Evolutionary conservation across 805 yeast species (phyloP), one percentile per base, ranked within the genome.

Genomic region (Pichia rugopelliculosa): DNA sequence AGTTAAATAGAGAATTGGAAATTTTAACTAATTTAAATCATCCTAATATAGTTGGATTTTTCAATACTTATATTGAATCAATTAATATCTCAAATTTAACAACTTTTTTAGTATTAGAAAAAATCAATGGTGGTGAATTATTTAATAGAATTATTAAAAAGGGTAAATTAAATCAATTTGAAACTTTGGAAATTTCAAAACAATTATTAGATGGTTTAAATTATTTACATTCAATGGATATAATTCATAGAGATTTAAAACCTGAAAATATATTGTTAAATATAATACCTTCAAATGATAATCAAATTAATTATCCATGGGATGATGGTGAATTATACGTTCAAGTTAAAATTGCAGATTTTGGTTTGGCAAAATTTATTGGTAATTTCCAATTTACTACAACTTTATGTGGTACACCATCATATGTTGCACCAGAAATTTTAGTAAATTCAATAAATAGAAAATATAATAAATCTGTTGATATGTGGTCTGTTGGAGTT

Each of bases 191-290:
- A 0, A 66, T 85, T 2, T 80, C 80, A 56, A 60, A 50, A 27
- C 83, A 78, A 53, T 69, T 78, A 53, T 42, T 67, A 18, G 41
- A 52, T 58, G 99, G 97, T 6, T 70, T 91, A 55, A 82, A 83
- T 58, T 91, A 88, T 64, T 80, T 91, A 50, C 99, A 91, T 64
- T 79, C 89, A 6, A 95, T 95, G 11, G 95, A 88, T 60, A 96
- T 91, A 24, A 77, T 91, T 46, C 98, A 93, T 66, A 76, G 99
- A 45, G 98, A 91, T 66, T 72, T 91, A 58, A 91, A 93, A 66
- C 99, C 99, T 1, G 96, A 96, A 9, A 91, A 91, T 60, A 69
- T 91, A 34, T 72, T 91, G 41, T 69, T 53, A 66, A 79, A 74
- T 51, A 79, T 84, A 17, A 71, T 70, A 2, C 79, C 41, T 10